Conservation (phyloP, 768 basidiomycete species). For the Pleurotus pulmonarius region DNA sequence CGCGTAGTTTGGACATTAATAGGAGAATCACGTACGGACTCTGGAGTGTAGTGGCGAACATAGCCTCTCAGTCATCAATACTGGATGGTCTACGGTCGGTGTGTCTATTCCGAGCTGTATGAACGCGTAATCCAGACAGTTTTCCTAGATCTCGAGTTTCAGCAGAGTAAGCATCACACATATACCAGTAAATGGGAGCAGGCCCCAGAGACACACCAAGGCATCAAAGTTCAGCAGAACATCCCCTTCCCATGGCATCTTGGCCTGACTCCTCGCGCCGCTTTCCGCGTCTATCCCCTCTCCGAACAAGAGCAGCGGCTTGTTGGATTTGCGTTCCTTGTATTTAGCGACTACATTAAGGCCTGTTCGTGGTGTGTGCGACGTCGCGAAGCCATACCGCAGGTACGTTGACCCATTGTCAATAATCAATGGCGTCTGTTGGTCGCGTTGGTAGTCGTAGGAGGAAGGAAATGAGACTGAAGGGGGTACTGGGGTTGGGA, state of each 20-base stretch:
- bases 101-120: constrained; percentile 82
- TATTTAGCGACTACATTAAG: constrained; percentile 81
- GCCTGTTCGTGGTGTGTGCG: constrained; percentile 50
- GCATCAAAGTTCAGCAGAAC: constrained; percentile 89
- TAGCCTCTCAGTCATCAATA: constrained; percentile 91
- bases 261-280: constrained; percentile 72
- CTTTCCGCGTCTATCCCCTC: constrained; percentile 85
- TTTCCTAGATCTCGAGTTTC: constrained; percentile 64
- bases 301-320: constrained; percentile 83
- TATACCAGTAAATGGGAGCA: constrained; percentile 10
- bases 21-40: constrained; percentile 51
- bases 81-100: constrained; percentile 73
- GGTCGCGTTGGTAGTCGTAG: constrained; percentile 48
- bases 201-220: constrained; percentile 56
- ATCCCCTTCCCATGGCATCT: constrained; percentile 92
- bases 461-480: constrained; percentile 33
- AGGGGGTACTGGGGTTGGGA: constrained; percentile 25
- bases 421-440: constrained; percentile 68
- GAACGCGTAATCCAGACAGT: constrained; percentile 90
- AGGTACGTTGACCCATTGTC: constrained; percentile 86
- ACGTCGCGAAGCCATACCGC: constrained; percentile 80
- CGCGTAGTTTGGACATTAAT: background rate
- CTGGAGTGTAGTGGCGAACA: constrained; percentile 88
- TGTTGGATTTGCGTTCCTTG: constrained; percentile 84
- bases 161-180: constrained; percentile 3